These are phyloP conservation scores for Ochetophila trinervis DNA, from an alignment of 306 rosid species.

Conservation along the genomic window DNA sequence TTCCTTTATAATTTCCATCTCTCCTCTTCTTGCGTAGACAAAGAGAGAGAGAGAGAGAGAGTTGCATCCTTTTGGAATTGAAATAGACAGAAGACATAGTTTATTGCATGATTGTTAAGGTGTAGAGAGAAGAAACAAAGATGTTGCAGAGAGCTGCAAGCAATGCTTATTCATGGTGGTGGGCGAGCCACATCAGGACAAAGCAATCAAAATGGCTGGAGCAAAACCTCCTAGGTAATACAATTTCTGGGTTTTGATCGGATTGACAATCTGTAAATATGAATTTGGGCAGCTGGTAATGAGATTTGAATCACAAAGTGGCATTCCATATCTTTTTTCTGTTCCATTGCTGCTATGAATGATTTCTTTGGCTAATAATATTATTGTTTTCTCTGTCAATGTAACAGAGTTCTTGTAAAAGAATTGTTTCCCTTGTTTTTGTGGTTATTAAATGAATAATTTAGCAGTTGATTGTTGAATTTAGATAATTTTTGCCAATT, in stretches of 20 bases:
- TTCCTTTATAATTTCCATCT: constrained; percentile 38
- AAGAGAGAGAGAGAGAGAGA: constrained; percentile 19
- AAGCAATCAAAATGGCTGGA: constrained; percentile 99
- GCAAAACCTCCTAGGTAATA: constrained; percentile 79
- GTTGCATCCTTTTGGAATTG: neutral
- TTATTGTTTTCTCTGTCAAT: neutral
- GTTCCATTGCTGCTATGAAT: neutral
- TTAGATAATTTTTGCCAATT: too few relatives aligned
- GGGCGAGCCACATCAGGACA: constrained; percentile 97
- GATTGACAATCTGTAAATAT: neutral
- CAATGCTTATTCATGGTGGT: constrained; percentile 99
- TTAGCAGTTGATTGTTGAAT: too few relatives aligned
- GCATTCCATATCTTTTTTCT: neutral
- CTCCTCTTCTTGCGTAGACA: constrained; percentile 36
- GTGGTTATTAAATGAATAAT: too few relatives aligned
- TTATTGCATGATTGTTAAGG: constrained; percentile 30
- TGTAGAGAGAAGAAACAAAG: constrained; percentile 21
- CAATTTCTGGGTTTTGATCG: neutral
- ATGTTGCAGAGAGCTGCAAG: constrained; percentile 99
- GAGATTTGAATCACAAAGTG: neutral
- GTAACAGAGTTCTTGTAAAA: neutral
- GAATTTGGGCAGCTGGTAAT: neutral
- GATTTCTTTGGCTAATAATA: neutral
- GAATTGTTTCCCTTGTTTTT: too few relatives aligned
- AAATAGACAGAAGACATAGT: constrained; percentile 17